Evolutionary conservation across 352 stramenopile species (phyloP), one percentile per base, ranked within the genome.

Genomic region (Pythium oligandrum): DNA sequence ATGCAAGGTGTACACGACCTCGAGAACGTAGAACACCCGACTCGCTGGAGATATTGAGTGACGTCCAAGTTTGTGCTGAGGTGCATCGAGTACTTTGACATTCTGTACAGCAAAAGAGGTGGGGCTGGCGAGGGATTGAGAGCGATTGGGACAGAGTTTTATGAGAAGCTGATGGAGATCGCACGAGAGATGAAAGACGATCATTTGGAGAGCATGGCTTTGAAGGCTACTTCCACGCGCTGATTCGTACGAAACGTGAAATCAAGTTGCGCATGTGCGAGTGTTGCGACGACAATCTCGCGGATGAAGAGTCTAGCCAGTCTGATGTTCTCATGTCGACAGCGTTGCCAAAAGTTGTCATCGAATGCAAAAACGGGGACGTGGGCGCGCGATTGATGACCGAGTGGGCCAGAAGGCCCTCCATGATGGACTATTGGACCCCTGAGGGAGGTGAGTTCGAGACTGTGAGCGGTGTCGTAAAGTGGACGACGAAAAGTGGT

Each of bases 151-250:
- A 12, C 38, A 8, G 12, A 42, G 7, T 42, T 42, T 8, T 42
- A 12, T 42, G 38, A 42, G 12, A 42, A 12, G 38, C 38, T 42
- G 38, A 42, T 42, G 0, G 38, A 1, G 7, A 8, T 42, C 12
- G 38, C 38, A 1, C 7, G 7, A 12, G 38, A 0, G 38, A 42
- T 42, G 38, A 42, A 42, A 12, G 38, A 42, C 38, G 38, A 42
- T 8, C 38, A 42, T 1, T 12, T 42, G 7, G 7, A 42, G 12
- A 12, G 38, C 0, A 12, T 42, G 7, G 38, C 38, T 12, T 42
- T 42, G 38, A 42, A 42, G 38, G 38, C 38, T 42, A 42, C 38
- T 42, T 42, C 7, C 38, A 42, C 38, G 38, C 38, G 38, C 38
- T 42, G 12, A 12, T 42, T 42, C 38, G 38, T 12, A 42, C 7